A percentile compares a stretch with the other conserved stretches of the same genome.
Evolutionary conservation across 2,329 filamentous ascomycete genomes (phyloP).

Genomic region (Stagonosporopsis tanaceti): DNA sequence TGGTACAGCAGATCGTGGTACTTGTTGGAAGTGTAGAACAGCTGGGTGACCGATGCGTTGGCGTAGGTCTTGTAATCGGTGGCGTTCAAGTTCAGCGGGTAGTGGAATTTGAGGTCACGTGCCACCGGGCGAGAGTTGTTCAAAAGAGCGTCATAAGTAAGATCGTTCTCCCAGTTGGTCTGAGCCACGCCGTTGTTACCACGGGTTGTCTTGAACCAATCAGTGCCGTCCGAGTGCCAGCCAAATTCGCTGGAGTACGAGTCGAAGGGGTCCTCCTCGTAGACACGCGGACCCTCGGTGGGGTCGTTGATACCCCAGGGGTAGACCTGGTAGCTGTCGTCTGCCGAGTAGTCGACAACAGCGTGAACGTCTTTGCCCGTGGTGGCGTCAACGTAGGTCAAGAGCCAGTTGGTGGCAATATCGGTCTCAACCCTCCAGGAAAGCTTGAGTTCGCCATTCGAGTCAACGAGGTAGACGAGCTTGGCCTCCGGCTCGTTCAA

Average conservation of each 20-base stretch:
- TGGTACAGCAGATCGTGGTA: slow-evolving; percentile 67
- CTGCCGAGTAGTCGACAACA: slow-evolving; percentile 63
- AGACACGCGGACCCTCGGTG: slow-evolving; percentile 55
- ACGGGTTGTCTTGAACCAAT: slow-evolving; percentile 61
- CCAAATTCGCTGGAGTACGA: slow-evolving; percentile 58
- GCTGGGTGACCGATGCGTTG: slow-evolving; percentile 65
- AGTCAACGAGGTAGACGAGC: slow-evolving; percentile 60
- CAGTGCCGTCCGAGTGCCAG: slow-evolving; percentile 61
- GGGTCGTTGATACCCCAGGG: slow-evolving; percentile 65
- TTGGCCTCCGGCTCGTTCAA: slow-evolving; percentile 61
- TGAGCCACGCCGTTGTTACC: slow-evolving; percentile 69
- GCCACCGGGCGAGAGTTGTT: slow-evolving; percentile 61
- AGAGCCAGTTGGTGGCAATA: slow-evolving; percentile 62
- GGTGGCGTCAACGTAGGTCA: slow-evolving; percentile 63
- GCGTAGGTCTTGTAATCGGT: slow-evolving; percentile 51
- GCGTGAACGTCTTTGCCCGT: slow-evolving; percentile 57
- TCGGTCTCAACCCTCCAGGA: slow-evolving; percentile 67
- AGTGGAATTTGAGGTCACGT: slow-evolving; percentile 54
- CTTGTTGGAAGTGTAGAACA: slow-evolving; percentile 68
- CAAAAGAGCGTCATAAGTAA: slow-evolving; percentile 46
- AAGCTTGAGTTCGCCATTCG: slow-evolving; percentile 58
- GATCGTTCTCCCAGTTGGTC: slow-evolving; percentile 56
- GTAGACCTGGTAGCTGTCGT: slow-evolving; percentile 63
- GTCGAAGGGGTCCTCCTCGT: slow-evolving; percentile 61
- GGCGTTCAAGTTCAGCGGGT: slow-evolving; percentile 36